Base-by-base conservation (phyloP, 2,329 filamentous ascomycete genomes). In the Pseudopithomyces maydicus region DNA sequence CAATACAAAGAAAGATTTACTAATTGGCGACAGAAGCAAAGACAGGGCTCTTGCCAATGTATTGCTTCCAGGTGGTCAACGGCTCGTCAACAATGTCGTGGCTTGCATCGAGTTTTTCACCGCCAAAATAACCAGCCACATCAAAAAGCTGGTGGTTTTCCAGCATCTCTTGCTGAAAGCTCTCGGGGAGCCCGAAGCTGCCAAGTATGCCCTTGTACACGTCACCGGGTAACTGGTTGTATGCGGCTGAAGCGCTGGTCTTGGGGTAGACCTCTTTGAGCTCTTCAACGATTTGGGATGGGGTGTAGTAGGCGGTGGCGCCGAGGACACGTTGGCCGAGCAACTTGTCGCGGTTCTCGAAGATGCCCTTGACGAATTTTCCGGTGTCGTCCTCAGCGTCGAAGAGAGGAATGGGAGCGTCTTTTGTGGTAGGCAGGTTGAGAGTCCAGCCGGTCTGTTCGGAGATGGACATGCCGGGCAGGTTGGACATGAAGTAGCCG, bases 401-500 rank as follows among this genome's bases (percentile, higher is more conserved):
- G 44, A 55, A 55, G 45, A 55, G 53, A 12, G 53, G 53, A 7
- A 55, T 55, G 45, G 53, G 53, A 15, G 53, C 53, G 39, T 55
- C 26, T n/a, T 47, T 48, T 17, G 46, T 41, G 38, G 53, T 55
- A 14, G 53, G 53, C 12, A 54, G 52, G 26, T 47, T 47, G 20
- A 54, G 52, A 2, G 42, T 47, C 52, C 52, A 54, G 52, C 44
- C 52, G 6, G 48, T 51, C 23, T 51, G 48, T 36, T 51, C 48
- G n/a, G 48, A 51, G 26, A 51, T 51, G 23, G 48, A 42, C 48
- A 42, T 43, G 48, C 48, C 48, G 17, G 48, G 48, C 15, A 51
- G 26, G 48, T 51, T 51, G 33, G 48, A 51, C 82, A 85, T 85
- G 68, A 85, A 88, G 58, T 78, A 78, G 0, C 79, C 84, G 0